Conservation (phyloP, 2,329 filamentous ascomycete genomes). For the Botrytis medusae region DNA sequence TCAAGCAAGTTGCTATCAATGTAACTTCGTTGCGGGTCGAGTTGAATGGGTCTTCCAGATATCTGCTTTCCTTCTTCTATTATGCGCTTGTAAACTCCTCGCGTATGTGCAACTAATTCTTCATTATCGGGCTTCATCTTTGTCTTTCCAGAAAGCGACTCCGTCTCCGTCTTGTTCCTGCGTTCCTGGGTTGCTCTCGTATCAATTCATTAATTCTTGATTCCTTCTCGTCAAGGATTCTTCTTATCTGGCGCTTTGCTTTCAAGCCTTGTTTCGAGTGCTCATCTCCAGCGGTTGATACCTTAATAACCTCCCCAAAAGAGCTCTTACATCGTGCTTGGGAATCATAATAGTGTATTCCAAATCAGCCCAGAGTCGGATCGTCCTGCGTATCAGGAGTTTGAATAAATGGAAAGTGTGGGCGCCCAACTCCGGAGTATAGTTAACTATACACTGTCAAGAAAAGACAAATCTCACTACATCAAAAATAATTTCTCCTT, state of each 20-base stretch:
- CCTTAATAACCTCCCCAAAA: fast-evolving
- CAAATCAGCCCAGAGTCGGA: neutral
- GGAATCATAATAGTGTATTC: neutral
- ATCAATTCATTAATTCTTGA: too few species aligned
- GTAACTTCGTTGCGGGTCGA: neutral
- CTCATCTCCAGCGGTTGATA: neutral
- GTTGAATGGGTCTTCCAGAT: neutral
- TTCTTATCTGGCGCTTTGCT: neutral
- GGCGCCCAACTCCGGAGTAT: neutral
- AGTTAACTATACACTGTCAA: neutral
- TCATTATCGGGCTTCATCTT: neutral
- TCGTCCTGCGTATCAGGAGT: neutral
- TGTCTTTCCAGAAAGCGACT: neutral
- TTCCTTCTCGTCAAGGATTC: neutral
- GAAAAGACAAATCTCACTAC: neutral
- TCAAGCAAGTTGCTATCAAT: neutral
- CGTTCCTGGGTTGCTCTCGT: neutral
- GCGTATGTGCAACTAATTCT: neutral
- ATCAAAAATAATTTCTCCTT: neutral
- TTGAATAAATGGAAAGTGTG: neutral
- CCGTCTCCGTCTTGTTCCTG: fast-evolving
- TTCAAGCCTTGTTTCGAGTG: neutral
- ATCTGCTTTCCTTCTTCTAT: neutral
- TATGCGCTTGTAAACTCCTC: neutral
- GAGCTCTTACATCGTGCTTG: neutral